Base-by-base conservation (phyloP, 352 stramenopile genomes). In the Chrysophaeum taylorii region DNA sequence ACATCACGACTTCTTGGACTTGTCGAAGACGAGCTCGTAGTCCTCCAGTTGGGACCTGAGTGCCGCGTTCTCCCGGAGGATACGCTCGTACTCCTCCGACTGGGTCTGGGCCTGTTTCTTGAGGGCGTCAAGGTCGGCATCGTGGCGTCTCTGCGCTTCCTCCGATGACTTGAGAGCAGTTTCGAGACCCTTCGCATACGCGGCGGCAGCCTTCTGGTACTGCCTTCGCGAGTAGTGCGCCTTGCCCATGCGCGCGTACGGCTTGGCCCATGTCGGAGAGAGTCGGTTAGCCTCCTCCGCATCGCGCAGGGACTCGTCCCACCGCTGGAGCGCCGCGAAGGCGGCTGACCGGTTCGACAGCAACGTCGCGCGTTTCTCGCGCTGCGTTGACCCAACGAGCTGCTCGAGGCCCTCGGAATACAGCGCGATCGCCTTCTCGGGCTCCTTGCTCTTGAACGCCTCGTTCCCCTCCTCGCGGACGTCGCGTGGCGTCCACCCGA, bases 291-390 rank as follows among this genome's bases (percentile, higher is more conserved):
- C 52, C 52, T 63, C 52, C 25, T 38, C 29, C 9, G 52, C 52
- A 33, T 63, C 52, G n/a, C 5, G 5, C 52, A 63, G 39, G 29
- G 52, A 25, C 5, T 36, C 52, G 25, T 33, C 7, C 15, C n/a
- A 63, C 27, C 21, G 27, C 5, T 39, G 27, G 25, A 63, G 7
- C 7, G 2, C 33, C 7, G 25, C 52, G 33, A 41, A 33, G 25
- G 52, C 52, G 27, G 52, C 52, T 7, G 52, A 63, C 25, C 52
- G 52, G 52, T 63, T 63, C 52, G 52, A 9, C 5, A 63, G 52
- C 52, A 63, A 33, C 33, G 7, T 9, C 25, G 52, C 25, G 52
- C 52, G 52, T 33, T 63, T 33, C 25, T 5, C n/a, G 25, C 5
- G 36, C 29, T 63, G 52, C 2, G 7, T n/a, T 14, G 52, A 41